A percentile compares a stretch with the other conserved stretches of the same genome.
Evolutionary conservation across 1,284 basidiomycete genomes (phyloP).

Genomic region (Inonotus obliquus): DNA sequence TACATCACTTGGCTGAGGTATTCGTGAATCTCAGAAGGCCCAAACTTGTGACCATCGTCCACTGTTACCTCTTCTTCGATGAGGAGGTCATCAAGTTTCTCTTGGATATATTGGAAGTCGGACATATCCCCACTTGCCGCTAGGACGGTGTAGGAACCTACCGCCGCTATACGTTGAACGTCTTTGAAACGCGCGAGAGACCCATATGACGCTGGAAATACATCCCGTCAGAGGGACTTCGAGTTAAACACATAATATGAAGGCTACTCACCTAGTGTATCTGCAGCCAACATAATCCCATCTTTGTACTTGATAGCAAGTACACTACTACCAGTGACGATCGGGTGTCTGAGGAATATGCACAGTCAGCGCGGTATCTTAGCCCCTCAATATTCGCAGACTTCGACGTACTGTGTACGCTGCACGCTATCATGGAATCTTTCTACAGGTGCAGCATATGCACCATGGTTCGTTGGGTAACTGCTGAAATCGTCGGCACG

Average conservation of each 20-base stretch:
- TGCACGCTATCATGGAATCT: constrained; percentile 63
- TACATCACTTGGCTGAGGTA: constrained; percentile 94
- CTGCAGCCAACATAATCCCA: constrained; percentile 98
- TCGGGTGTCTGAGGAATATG: constrained; percentile 65
- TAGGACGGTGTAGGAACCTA: constrained; percentile 83
- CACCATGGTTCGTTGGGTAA: constrained; percentile 62
- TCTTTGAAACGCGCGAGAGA: constrained; percentile 97
- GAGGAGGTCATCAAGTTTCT: constrained; percentile 66
- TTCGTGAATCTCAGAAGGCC: constrained; percentile 90
- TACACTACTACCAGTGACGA: constrained; percentile 96
- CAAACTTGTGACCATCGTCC: constrained; percentile 81
- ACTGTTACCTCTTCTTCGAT: constrained; percentile 78
- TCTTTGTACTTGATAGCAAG: constrained; percentile 93
- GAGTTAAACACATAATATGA: constrained; percentile 14
- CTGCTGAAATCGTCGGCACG: constrained; percentile 75
- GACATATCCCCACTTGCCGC: constrained; percentile 97
- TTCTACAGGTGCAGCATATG: constrained; percentile 42
- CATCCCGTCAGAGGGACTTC: constrained; percentile 7
- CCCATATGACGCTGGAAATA: constrained; percentile 84
- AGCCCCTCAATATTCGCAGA: background rate
- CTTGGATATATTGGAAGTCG: constrained; percentile 94
- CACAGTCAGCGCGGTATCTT: background rate
- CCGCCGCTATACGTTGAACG: constrained; percentile 80
- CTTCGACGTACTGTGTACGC: constrained; percentile 68
- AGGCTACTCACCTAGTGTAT: constrained; percentile 75